Percentiles rank a stretch among this genome's conserved stretches.
phyloP scores from a whole-genome alignment of 75 land plant genomes.

The Sequoiadendron giganteum region DNA sequence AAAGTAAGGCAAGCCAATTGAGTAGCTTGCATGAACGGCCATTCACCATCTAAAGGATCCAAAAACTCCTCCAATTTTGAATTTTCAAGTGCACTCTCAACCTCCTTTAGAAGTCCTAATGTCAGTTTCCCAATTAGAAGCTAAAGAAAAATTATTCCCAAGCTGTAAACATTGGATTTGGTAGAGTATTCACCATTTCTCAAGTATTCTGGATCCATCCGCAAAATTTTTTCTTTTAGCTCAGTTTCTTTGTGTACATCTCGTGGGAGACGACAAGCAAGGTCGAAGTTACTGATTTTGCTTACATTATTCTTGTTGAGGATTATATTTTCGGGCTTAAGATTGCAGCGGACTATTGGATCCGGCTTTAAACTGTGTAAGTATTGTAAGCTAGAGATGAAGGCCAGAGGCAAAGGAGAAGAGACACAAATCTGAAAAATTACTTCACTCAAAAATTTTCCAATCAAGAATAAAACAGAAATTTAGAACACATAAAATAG shows the following conservation, averaged over 20 bases:
- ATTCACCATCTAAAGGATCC: slow-evolving; percentile 57
- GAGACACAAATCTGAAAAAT: too few relatives aligned
- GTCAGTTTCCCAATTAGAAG: slow-evolving; percentile 53
- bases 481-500: too few relatives aligned
- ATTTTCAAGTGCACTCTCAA: slow-evolving; percentile 38
- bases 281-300: slow-evolving; percentile 69
- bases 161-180: slow-evolving; percentile 70
- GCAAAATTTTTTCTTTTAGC: slow-evolving; percentile 56
- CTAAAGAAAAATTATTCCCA: slow-evolving; percentile 63
- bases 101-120: slow-evolving; percentile 31
- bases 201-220: slow-evolving; percentile 71
- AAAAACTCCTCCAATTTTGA: slow-evolving; percentile 27
- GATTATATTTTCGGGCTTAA: slow-evolving; percentile 72
- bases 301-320: slow-evolving; percentile 56
- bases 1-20: slow-evolving; percentile 47
- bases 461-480: slow-evolving; percentile 46
- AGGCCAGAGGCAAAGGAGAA: slow-evolving; percentile 58
- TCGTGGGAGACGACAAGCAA: slow-evolving; percentile 23
- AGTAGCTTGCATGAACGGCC: slow-evolving; percentile 56
- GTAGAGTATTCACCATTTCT: slow-evolving; percentile 56
- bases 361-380: slow-evolving; percentile 60
- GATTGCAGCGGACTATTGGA: slow-evolving; percentile 64
- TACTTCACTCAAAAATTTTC: too few relatives aligned
- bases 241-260: slow-evolving; percentile 21
- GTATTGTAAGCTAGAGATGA: slow-evolving; percentile 47